Conservation (phyloP, 139 green algal species). For the Chlorella ohadii region DNA sequence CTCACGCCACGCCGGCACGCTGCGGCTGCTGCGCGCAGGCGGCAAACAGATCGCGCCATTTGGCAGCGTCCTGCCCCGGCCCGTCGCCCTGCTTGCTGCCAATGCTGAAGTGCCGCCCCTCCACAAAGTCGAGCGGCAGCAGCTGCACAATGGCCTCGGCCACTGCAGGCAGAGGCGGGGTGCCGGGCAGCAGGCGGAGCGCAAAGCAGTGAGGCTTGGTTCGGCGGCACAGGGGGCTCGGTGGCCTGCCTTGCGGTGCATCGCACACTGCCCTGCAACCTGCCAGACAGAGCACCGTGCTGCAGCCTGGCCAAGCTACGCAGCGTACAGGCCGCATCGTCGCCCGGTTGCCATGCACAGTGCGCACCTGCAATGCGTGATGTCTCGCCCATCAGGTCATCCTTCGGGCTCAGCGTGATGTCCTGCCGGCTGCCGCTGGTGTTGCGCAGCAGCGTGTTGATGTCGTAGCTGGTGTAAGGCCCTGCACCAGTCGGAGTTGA, state of each 20-base stretch:
- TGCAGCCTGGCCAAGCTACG: no score
- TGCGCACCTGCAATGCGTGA: constrained; percentile 77
- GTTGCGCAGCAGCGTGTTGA: constrained; percentile 95
- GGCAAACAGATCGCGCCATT: constrained; percentile 72
- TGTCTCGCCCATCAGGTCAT: constrained; percentile 76
- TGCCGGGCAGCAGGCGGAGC: no score
- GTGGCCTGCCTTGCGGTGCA: no score
- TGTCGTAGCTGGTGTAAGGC: constrained; percentile 97
- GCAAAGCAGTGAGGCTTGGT: no score
- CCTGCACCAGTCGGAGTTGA: constrained; percentile 45
- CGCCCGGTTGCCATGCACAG: no score
- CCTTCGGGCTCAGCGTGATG: constrained; percentile 60
- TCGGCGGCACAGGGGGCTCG: no score
- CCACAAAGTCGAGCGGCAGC: constrained; percentile 48
- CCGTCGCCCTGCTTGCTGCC: constrained; percentile 68
- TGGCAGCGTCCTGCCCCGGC: constrained; percentile 62
- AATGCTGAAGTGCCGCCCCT: constrained; percentile 62
- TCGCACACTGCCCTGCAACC: no score
- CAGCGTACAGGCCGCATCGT: no score
- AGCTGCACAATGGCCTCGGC: constrained; percentile 82
- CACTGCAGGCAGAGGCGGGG: neutral
- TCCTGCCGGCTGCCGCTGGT: constrained; percentile 53
- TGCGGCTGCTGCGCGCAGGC: neutral
- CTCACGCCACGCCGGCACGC: neutral
- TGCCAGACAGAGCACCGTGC: no score